Evolutionary conservation across 306 rosid genomes (phyloP).

Genomic region (Cucurbita pepo): DNA sequence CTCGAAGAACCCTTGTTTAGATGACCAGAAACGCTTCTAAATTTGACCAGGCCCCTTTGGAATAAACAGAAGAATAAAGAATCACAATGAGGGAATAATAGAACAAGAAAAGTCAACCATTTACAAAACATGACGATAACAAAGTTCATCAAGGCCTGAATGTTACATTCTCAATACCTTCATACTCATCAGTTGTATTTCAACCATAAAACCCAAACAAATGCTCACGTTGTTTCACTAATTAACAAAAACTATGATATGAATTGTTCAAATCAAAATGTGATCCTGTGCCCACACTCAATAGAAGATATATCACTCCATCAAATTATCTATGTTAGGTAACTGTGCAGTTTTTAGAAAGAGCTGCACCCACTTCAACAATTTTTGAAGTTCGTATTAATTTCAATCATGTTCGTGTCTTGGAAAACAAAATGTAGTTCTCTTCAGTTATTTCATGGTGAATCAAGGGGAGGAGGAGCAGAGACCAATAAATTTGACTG

Average conservation of each 20-base stretch:
- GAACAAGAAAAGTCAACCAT: not conserved
- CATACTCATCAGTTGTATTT: not conserved
- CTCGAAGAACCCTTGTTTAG: not conserved
- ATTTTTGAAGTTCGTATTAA: not conserved
- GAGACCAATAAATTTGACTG: not conserved
- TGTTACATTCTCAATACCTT: not conserved
- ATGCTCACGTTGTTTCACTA: not conserved
- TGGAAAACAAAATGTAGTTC: not conserved
- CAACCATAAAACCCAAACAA: not conserved
- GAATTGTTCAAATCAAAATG: not conserved
- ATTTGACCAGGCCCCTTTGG: not conserved
- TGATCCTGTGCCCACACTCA: not conserved
- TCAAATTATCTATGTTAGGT: not conserved
- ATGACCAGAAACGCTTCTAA: not conserved
- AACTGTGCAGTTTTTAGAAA: not conserved
- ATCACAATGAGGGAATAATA: not conserved
- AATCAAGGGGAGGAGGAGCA: not conserved
- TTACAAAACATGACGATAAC: not conserved
- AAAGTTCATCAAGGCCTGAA: not conserved
- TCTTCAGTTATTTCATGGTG: not conserved
- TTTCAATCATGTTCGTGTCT: not conserved
- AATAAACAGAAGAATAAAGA: not conserved
- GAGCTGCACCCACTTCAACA: not conserved
- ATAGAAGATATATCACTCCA: not conserved
- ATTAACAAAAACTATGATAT: not conserved